Percentiles rank a stretch among this genome's conserved stretches.
Conservation (phyloP, 176 grass and related monocot genomes). For the Lolium rigidum region DNA sequence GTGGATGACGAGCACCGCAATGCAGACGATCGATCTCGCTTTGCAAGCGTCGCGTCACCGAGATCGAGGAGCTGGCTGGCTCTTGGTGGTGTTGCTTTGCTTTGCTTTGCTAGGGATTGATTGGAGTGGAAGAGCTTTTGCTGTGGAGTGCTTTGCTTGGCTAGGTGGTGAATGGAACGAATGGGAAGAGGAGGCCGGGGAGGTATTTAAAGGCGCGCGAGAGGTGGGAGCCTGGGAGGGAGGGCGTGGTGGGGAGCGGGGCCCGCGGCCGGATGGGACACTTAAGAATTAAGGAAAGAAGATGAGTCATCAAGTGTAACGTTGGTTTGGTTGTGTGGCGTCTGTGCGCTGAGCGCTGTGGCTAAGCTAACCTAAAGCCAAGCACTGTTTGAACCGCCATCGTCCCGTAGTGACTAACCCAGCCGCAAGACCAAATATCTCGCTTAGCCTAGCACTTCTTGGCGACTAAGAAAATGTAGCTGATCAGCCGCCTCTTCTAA, state of each 20-base stretch:
- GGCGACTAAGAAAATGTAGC: too few species aligned
- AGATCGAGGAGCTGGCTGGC: background rate
- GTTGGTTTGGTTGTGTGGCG: background rate
- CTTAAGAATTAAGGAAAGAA: slow-evolving; percentile 52
- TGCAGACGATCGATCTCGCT: background rate
- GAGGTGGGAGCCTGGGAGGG: too few species aligned
- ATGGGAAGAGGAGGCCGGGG: slow-evolving; percentile 42
- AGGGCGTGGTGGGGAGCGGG: background rate
- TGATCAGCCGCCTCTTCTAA: background rate
- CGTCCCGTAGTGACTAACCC: background rate
- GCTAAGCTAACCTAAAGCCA: slow-evolving; percentile 25
- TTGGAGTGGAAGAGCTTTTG: background rate
- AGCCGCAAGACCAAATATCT: background rate
- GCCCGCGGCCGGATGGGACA: slow-evolving; percentile 30
- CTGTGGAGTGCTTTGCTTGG: slow-evolving; percentile 17
- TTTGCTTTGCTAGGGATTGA: background rate
- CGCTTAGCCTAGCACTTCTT: too few species aligned
- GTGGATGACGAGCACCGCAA: background rate
- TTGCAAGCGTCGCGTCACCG: background rate
- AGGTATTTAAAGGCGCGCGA: slow-evolving; percentile 54
- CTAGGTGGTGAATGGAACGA: slow-evolving; percentile 50
- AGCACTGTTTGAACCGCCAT: background rate
- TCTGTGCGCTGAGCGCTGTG: background rate
- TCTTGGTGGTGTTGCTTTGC: background rate
- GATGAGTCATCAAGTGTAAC: background rate